Evolutionary conservation across 2,329 filamentous ascomycete genomes (phyloP), one percentile per base, ranked within the genome.

Genomic region (Samsoniella hepiali): DNA sequence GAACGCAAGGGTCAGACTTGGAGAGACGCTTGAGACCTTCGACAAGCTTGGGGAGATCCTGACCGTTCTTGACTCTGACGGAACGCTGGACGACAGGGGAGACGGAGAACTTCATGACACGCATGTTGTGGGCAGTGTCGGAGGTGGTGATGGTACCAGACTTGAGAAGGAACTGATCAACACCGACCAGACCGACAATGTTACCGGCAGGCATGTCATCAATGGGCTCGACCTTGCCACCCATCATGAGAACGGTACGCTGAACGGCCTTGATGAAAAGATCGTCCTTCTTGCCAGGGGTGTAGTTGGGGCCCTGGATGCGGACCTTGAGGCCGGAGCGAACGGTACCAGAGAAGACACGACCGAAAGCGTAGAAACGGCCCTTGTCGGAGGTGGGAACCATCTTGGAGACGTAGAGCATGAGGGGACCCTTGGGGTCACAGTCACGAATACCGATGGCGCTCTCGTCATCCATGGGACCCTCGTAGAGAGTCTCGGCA

Each of bases 391-490:
- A 96, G 73, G 95, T 99, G 75, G 95, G 95, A 77, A 99, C 95
- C 95, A 99, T 99, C 92, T 99, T 99, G 81, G 95, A 99, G 80
- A 99, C 93, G 91, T 99, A 99, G 72, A 98, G 87, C 95, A 99
- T 99, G 82, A 99, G 95, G 75, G 94, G 91, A 79, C 87, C 95
- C 86, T 97, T 96, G 81, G 94, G 86, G 81, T 99, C 92, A 81
- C 95, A 98, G 87, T 98, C 93, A 75, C 93, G 93, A 87, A 99
- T 97, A 87, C 89, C 93, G 78, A 97, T 91, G 84, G 91, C 93
- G 73, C 89, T 88, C 81, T 92, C 90, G 74, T 99, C 95, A 78
- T 99, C 95, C 65, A 83, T 76, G 73, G 95, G 95, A 87, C 95
- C 95, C 87, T 99, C 95, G 85, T 99, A 99, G 70, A 99, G 88